Evolutionary conservation across 805 yeast species (phyloP).

Genomic region (Jamesozyma hellenica): DNA sequence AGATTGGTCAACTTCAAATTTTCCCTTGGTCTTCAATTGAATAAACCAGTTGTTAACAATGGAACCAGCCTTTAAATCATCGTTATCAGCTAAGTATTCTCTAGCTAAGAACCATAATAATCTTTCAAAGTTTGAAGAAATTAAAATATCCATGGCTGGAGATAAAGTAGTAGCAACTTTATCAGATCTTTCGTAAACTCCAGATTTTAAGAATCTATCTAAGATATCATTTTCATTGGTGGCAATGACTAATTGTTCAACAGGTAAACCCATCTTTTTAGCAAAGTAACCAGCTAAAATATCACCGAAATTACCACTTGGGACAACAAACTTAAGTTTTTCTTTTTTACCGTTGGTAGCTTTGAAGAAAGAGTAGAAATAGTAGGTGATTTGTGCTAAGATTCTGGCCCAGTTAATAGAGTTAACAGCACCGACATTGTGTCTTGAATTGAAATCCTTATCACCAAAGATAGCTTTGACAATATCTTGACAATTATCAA

Average conservation of each 20-base stretch:
- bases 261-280: slow-evolving; percentile 88
- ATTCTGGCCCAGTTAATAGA: slow-evolving; percentile 99
- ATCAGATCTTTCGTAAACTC: slow-evolving; percentile 66
- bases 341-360: slow-evolving; percentile 33
- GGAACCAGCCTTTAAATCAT: slow-evolving; percentile 66
- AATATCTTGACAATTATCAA: slow-evolving; percentile 96
- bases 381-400: slow-evolving; percentile 93
- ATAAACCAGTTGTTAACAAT: slow-evolving; percentile 67
- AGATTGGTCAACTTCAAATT: slow-evolving; percentile 56
- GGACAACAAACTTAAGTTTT: slow-evolving; percentile 79
- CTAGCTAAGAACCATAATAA: slow-evolving; percentile 88
- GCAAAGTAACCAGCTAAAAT: slow-evolving; percentile 95
- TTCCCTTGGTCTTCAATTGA: slow-evolving; percentile 64
- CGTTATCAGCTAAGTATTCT: slow-evolving; percentile 44
- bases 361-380: slow-evolving; percentile 85
- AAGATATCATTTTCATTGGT: slow-evolving; percentile 93
- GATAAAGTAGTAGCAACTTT: slow-evolving; percentile 82
- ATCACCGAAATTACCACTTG: slow-evolving; percentile 97
- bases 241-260: slow-evolving; percentile 78
- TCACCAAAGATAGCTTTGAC: slow-evolving; percentile 93
- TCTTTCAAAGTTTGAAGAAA: slow-evolving; percentile 93
- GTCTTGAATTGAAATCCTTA: slow-evolving; percentile 70
- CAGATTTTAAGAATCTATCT: slow-evolving; percentile 82
- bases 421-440: slow-evolving; percentile 95
- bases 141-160: slow-evolving; percentile 97